Conservation (phyloP, 192 early-diverging fungal species). For the Entomortierella lignicola region DNA sequence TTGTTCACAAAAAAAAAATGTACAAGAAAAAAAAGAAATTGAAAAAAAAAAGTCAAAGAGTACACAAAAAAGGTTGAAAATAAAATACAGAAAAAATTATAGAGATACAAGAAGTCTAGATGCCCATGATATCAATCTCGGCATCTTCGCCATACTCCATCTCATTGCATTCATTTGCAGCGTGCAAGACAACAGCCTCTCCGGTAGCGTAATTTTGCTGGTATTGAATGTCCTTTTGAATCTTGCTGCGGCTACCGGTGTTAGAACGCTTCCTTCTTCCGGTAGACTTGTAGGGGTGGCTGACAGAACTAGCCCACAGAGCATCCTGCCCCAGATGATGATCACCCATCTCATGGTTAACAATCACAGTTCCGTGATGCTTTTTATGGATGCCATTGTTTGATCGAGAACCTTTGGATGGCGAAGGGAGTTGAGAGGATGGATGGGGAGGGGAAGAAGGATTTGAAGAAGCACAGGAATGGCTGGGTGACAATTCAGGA, state of each 20-base stretch:
- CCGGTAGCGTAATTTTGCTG: background rate
- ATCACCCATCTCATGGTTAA: background rate
- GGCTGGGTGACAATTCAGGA: constrained; percentile 22
- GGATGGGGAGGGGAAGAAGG: constrained; percentile 36
- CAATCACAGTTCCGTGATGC: background rate
- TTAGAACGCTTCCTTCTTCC: constrained; percentile 24
- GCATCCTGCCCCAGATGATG: background rate
- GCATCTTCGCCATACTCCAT: constrained; percentile 44
- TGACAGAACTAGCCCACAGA: background rate
- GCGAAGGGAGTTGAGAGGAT: constrained; percentile 5
- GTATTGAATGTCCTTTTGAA: constrained; percentile 27
- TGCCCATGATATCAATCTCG: constrained; percentile 49
- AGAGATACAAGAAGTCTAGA: constrained; percentile 1
- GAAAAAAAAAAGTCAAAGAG: constrained; percentile 6
- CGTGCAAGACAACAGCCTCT: constrained; percentile 13
- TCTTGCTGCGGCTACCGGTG: constrained; percentile 24
- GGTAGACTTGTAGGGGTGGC: constrained; percentile 6
- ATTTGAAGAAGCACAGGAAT: constrained; percentile 25
- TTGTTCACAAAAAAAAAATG: constrained; percentile 3
- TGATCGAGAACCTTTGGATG: constrained; percentile 8
- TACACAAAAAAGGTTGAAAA: background rate
- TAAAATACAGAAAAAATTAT: background rate
- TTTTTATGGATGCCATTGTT: constrained; percentile 1
- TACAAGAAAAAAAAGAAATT: background rate
- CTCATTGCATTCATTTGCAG: constrained; percentile 7